Percentiles rank a stretch among this genome's conserved stretches.
These are phyloP conservation scores for Cyberlindnera japonica DNA, from an alignment of 805 yeast genomes.

Conservation along the genomic window DNA sequence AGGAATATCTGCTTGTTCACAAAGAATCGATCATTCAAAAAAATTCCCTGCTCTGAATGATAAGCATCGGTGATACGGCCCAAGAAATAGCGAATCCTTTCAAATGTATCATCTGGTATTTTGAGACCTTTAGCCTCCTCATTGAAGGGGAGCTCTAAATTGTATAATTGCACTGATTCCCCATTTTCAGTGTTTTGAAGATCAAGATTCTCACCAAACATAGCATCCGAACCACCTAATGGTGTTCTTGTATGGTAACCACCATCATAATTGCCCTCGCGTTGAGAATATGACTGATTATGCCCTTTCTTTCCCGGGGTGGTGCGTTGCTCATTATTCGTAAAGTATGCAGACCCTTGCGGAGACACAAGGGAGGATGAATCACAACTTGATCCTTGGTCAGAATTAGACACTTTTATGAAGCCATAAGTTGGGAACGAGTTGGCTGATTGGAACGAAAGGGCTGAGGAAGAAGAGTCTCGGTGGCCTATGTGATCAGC, in stretches of 20 bases:
- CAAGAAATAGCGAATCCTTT: conserved; percentile 11
- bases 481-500: neutral
- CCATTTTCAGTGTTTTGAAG: conserved; percentile 2
- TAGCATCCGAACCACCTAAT: neutral
- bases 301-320: too few relatives aligned
- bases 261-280: too few relatives aligned
- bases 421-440: conserved; percentile 22
- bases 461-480: conserved; percentile 6
- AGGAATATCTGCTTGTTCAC: conserved; percentile 17
- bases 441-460: conserved; percentile 11
- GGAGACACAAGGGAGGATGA: conserved; percentile 13
- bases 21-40: conserved; percentile 15
- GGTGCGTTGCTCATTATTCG: conserved; percentile 5
- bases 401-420: conserved; percentile 22
- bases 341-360: conserved; percentile 9
- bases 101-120: conserved; percentile 13
- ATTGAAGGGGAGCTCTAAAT: conserved; percentile 4
- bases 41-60: conserved; percentile 21
- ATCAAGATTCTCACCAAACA: conserved; percentile 1
- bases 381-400: conserved; percentile 22
- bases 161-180: too few relatives aligned
- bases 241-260: too few relatives aligned
- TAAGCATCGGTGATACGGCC: conserved; percentile 17
- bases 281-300: too few relatives aligned
- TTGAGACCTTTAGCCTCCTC: conserved; percentile 4